Evolutionary conservation across 2,329 filamentous ascomycete species (phyloP), one percentile per base, ranked within the genome.

Genomic region (Botryotinia globosa): DNA sequence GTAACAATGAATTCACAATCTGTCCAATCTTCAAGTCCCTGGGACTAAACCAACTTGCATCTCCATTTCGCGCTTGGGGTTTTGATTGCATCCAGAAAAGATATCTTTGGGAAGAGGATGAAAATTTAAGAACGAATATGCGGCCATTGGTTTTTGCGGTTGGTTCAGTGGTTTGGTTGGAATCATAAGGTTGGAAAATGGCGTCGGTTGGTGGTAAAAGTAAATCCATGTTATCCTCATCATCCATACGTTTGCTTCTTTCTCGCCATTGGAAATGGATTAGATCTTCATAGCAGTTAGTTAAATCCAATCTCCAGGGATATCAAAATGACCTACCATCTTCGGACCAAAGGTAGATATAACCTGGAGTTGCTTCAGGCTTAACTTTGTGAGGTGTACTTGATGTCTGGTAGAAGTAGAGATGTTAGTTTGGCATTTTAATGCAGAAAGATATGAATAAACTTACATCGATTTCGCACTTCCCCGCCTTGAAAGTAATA

Each of bases 21-120:
- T 96, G 89, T 44, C 94, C 94, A 76, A 98, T 90, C 85, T 94
- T 95, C 79, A 91, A 86, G 81, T 98, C 95, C 72, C 94, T 88
- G 68, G 91, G 88, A 83, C 94, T 97, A 83, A 97, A 92, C 87
- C 89, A 94, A 83, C 89, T 90, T 12, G 90, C 85, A 77, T 95
- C 90, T 68, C 86, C 91, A 81, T 84, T 87, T 76, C 85, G 87
- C 80, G 83, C 89, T 83, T 98, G 94, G 45, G 91, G 88, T 83
- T 94, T 94, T 44, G 94, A 96, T 84, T 99, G 96, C 80, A 99
- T 86, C 94, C 95, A 99, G 85, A 98, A 99, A 74, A 98, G 87
- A 83, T 98, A 88, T 79, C 94, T 90, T 83, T 97, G 91, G 73
- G 94, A 96, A 75, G 94, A 97, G 20, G 94, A 98, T 44, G 88